Percentiles rank a stretch among this genome's conserved stretches.
Conservation (phyloP, 441 rosid genomes). For the Erysimum cheiri region DNA sequence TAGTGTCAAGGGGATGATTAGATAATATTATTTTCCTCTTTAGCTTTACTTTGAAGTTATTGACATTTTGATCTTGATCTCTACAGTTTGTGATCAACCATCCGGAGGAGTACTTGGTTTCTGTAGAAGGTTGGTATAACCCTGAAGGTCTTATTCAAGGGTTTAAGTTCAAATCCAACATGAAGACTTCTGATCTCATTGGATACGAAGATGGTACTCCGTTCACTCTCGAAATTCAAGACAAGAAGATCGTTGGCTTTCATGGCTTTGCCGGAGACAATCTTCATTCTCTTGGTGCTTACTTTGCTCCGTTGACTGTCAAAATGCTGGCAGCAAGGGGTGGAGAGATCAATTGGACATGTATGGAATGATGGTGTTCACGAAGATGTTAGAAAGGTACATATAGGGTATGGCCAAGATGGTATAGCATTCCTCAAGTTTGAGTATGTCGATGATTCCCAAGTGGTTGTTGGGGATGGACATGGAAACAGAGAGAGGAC, state of each 20-base stretch:
- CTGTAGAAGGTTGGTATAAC: slow-evolving; percentile 36
- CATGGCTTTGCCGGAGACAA: slow-evolving; percentile 10
- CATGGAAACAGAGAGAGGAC: slow-evolving; percentile 13
- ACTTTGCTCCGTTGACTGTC: slow-evolving; percentile 24
- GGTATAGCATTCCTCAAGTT: slow-evolving; percentile 35
- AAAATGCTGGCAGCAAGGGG: slow-evolving; percentile 31
- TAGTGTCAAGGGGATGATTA: too few relatives aligned
- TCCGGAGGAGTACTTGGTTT: slow-evolving; percentile 35
- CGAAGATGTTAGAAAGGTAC: slow-evolving; percentile 31
- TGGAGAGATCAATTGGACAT: slow-evolving; percentile 27
- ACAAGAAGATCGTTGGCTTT: slow-evolving; percentile 22
- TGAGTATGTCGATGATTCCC: slow-evolving; percentile 30
- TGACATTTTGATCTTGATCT: background rate
- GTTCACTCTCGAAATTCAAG: slow-evolving; percentile 11
- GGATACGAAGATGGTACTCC: slow-evolving; percentile 32
- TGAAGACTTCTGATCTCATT: slow-evolving; percentile 34
- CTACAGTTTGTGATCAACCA: slow-evolving; percentile 38
- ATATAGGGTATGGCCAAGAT: slow-evolving; percentile 18
- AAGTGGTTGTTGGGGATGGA: slow-evolving; percentile 30
- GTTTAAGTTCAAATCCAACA: slow-evolving; percentile 35
- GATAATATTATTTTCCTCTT: too few relatives aligned
- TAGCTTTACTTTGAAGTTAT: background rate
- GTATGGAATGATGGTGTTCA: slow-evolving; percentile 36
- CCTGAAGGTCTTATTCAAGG: slow-evolving; percentile 24
- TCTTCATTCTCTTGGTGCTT: slow-evolving; percentile 32